Percentiles rank a stretch among this genome's conserved stretches.
Conservation (phyloP, 768 basidiomycete species). For the Amanita brunnescens region DNA sequence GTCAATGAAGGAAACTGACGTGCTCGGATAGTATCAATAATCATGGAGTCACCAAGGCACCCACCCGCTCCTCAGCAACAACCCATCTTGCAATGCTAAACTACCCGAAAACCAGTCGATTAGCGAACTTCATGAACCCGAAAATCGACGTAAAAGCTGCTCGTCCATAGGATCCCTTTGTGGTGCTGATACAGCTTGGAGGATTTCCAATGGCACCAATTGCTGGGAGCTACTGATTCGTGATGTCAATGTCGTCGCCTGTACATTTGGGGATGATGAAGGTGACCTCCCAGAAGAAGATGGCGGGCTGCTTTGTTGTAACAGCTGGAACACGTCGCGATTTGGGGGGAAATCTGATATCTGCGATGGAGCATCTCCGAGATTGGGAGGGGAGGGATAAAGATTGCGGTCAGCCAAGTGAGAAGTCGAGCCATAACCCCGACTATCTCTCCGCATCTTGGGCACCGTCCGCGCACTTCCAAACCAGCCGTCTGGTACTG, state of each 20-base stretch:
- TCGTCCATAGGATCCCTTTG: slow-evolving; percentile 59
- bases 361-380: slow-evolving; percentile 16
- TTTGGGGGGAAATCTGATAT: slow-evolving; percentile 16
- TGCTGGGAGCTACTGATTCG: slow-evolving; percentile 11
- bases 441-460: slow-evolving; percentile 47
- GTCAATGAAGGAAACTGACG: not conserved
- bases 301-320: slow-evolving; percentile 17
- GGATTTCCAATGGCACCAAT: slow-evolving; percentile 57
- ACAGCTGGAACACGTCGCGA: slow-evolving; percentile 19
- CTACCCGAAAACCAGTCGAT: not conserved
- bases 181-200: slow-evolving; percentile 45
- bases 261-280: slow-evolving; percentile 31
- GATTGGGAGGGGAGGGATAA: slow-evolving; percentile 17
- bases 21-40: not conserved
- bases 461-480: slow-evolving; percentile 60
- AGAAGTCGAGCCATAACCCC: slow-evolving; percentile 26
- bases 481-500: slow-evolving; percentile 72
- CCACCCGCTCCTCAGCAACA: not conserved
- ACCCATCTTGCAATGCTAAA: not conserved
- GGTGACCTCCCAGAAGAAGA: slow-evolving; percentile 26
- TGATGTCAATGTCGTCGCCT: slow-evolving; percentile 16
- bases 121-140: slow-evolving; percentile 8
- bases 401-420: slow-evolving; percentile 20
- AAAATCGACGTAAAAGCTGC: slow-evolving; percentile 51
- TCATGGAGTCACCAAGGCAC: not conserved